Evolutionary conservation across 1,284 basidiomycete species (phyloP).

Genomic region (Papiliotrema terrestris): DNA sequence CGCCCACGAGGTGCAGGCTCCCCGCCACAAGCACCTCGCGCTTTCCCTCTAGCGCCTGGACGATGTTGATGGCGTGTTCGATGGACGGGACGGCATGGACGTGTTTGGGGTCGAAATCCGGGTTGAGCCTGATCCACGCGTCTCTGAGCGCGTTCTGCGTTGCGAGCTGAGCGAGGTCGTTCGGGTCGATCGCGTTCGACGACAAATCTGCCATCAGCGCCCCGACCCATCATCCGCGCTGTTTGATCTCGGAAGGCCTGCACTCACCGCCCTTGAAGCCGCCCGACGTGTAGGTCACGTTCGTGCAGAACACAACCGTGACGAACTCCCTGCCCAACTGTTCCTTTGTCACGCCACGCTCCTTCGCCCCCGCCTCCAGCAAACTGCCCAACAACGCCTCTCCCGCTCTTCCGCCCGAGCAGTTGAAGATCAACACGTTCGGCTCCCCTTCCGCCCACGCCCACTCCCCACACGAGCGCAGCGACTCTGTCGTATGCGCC

Average conservation of each 20-base stretch:
- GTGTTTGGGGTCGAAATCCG: slow-evolving; percentile 58
- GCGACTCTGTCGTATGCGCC: slow-evolving; percentile 89
- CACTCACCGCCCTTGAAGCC: slow-evolving; percentile 79
- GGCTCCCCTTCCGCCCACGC: slow-evolving; percentile 32
- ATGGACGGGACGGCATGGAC: slow-evolving; percentile 82
- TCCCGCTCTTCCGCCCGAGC: slow-evolving; percentile 84
- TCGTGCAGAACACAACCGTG: slow-evolving; percentile 89
- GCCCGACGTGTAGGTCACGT: slow-evolving; percentile 88
- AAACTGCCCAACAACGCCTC: slow-evolving; percentile 66
- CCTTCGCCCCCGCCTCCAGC: slow-evolving; percentile 33
- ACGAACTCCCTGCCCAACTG: slow-evolving; percentile 60
- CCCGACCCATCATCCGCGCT: slow-evolving; percentile 11
- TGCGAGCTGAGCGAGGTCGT: slow-evolving; percentile 64
- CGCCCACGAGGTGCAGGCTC: slow-evolving; percentile 91
- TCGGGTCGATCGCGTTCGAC: slow-evolving; percentile 61
- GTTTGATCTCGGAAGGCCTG: not conserved
- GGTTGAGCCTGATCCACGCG: slow-evolving; percentile 67
- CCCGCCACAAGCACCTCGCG: slow-evolving; percentile 80
- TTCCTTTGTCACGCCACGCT: slow-evolving; percentile 46
- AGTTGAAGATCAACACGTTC: slow-evolving; percentile 88
- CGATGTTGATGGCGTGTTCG: slow-evolving; percentile 73
- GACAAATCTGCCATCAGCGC: slow-evolving; percentile 62
- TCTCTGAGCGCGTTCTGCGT: slow-evolving; percentile 71
- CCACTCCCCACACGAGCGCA: slow-evolving; percentile 85
- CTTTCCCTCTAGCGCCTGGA: slow-evolving; percentile 48